phyloP scores from a whole-genome alignment of 208 protist genomes.

The Leptomonas pyrrhocoris region DNA sequence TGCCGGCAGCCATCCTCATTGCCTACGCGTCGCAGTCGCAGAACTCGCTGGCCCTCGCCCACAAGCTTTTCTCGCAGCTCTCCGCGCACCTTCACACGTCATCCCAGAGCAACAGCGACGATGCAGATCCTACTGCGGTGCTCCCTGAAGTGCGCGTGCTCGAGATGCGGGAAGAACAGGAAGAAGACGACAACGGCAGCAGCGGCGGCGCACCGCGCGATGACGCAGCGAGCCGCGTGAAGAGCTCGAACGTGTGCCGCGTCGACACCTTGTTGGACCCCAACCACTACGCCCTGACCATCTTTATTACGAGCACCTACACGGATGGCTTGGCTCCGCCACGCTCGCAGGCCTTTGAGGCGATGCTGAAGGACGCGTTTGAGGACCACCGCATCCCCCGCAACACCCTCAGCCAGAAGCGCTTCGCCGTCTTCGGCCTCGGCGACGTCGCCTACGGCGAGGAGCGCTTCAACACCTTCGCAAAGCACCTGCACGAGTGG shows the following conservation, averaged over 20 bases:
- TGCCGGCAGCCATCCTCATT: slow-evolving; percentile 50
- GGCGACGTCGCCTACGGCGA: slow-evolving; percentile 87
- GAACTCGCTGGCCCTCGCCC: slow-evolving; percentile 57
- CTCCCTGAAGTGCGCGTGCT: slow-evolving; percentile 25
- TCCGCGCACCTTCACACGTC: slow-evolving; percentile 26
- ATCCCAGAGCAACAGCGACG: neutral
- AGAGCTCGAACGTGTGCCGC: slow-evolving; percentile 30
- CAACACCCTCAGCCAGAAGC: slow-evolving; percentile 54
- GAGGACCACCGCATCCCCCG: slow-evolving; percentile 83
- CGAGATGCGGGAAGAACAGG: slow-evolving; percentile 37
- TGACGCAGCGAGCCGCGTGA: slow-evolving; percentile 19
- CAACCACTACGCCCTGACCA: slow-evolving; percentile 42
- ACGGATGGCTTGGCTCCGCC: slow-evolving; percentile 75
- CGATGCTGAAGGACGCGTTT: slow-evolving; percentile 75
- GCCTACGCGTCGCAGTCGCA: slow-evolving; percentile 73
- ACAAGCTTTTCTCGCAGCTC: slow-evolving; percentile 63
- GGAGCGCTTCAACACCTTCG: slow-evolving; percentile 78
- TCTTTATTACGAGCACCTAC: slow-evolving; percentile 86
- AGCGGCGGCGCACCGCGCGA: neutral
- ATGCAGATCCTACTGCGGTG: slow-evolving; percentile 5
- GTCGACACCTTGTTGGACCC: slow-evolving; percentile 63
- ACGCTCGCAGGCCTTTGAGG: slow-evolving; percentile 64
- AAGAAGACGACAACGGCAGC: neutral
- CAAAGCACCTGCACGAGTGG: slow-evolving; percentile 73
- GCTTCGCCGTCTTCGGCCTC: slow-evolving; percentile 89